phyloP scores from a whole-genome alignment of 2,329 filamentous ascomycete genomes.

The Sporothrix curviconia region DNA sequence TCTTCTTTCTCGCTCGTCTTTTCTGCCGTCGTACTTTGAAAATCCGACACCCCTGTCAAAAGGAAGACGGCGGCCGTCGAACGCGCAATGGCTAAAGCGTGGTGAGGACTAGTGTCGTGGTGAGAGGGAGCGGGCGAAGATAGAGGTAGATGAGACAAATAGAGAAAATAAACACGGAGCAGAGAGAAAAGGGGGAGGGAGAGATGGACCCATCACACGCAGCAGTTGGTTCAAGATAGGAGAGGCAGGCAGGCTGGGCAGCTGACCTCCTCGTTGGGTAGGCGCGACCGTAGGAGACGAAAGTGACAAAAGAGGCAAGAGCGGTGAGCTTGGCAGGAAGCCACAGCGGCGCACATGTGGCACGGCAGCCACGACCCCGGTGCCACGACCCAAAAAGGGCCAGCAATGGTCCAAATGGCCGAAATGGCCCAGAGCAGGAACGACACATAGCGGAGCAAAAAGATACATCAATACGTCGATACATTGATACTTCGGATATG shows the following conservation, averaged over 20 bases:
- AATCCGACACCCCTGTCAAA: background rate
- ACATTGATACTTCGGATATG: too few relatives aligned
- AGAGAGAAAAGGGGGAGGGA: background rate
- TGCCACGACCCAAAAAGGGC: background rate
- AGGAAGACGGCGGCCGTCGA: background rate
- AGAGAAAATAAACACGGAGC: background rate
- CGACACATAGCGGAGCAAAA: background rate
- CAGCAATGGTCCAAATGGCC: background rate
- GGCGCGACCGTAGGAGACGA: too few relatives aligned
- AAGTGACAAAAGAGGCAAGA: background rate
- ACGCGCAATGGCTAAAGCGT: background rate
- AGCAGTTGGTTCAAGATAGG: background rate
- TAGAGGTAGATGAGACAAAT: background rate
- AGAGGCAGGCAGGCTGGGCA: too few relatives aligned
- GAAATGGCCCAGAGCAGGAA: background rate
- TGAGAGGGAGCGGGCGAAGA: background rate
- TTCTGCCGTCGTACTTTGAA: background rate
- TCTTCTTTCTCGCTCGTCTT: too few relatives aligned
- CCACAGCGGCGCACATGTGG: background rate
- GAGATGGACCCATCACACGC: background rate
- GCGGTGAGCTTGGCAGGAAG: conserved; percentile 4
- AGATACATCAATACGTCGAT: too few relatives aligned
- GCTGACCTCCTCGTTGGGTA: too few relatives aligned
- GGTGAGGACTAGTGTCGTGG: background rate
- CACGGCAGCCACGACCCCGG: background rate